Evolutionary conservation across 2,329 filamentous ascomycete genomes (phyloP).

Genomic region (Claviceps fusiformis): DNA sequence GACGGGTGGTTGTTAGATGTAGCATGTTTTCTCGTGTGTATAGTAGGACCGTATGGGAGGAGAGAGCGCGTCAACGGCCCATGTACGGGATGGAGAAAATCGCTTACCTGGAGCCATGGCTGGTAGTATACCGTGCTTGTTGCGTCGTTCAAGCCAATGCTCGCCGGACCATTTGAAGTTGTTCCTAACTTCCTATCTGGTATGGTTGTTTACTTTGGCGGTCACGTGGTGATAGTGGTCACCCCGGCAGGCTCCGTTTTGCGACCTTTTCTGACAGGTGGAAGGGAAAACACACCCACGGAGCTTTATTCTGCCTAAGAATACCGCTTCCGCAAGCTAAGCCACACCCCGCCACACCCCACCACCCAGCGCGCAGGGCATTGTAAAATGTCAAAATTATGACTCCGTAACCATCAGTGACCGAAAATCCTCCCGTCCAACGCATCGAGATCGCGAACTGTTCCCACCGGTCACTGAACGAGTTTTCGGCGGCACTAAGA

Average conservation of each 20-base stretch:
- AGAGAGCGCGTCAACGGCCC: neutral
- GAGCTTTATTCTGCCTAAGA: constrained; percentile 15
- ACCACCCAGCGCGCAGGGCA: constrained; percentile 11
- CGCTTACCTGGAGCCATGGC: constrained; percentile 29
- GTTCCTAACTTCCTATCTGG: constrained; percentile 3
- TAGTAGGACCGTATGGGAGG: neutral
- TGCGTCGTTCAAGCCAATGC: neutral
- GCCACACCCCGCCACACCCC: constrained; percentile 25
- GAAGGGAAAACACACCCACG: constrained; percentile 1
- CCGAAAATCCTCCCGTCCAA: neutral
- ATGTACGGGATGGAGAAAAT: neutral
- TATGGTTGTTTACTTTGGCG: constrained; percentile 22
- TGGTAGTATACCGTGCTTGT: neutral
- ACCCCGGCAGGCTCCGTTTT: neutral
- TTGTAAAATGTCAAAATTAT: constrained; percentile 29
- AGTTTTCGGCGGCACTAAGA: neutral
- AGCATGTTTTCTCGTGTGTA: neutral
- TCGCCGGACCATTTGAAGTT: neutral
- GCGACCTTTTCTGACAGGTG: neutral
- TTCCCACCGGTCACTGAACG: neutral
- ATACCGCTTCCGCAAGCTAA: constrained; percentile 16
- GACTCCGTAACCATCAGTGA: constrained; percentile 1
- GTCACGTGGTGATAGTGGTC: constrained; percentile 22
- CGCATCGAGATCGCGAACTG: neutral
- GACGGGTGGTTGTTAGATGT: neutral